A percentile compares a stretch with the other conserved stretches of the same genome.
Conservation (phyloP, 805 yeast genomes). For the Danielozyma ontarioensis region DNA sequence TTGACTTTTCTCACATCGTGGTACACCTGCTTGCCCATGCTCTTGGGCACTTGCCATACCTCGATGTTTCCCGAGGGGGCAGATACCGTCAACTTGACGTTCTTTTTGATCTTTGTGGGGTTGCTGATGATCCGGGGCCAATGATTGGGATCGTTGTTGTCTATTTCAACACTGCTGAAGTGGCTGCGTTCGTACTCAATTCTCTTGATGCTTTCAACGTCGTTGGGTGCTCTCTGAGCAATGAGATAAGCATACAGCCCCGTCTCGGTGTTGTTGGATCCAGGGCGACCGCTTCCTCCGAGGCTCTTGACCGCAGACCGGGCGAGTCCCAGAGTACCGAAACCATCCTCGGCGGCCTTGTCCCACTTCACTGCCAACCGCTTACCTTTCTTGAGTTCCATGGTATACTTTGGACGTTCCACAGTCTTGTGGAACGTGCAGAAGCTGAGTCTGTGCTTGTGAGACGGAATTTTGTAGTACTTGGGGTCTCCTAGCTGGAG, state of each 20-base stretch:
- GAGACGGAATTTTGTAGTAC: constrained; percentile 51
- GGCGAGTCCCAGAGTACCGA: constrained; percentile 41
- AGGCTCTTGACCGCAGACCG: constrained; percentile 28
- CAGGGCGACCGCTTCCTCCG: constrained; percentile 75
- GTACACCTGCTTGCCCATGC: constrained; percentile 66
- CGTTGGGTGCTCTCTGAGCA: constrained; percentile 52
- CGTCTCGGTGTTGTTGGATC: constrained; percentile 63
- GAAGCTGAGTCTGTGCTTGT: constrained; percentile 58
- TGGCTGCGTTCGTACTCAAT: constrained; percentile 35
- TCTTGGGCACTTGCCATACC: constrained; percentile 81
- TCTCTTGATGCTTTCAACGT: constrained; percentile 30
- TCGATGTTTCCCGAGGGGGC: constrained; percentile 76
- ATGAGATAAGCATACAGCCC: constrained; percentile 74
- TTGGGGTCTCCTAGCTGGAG: constrained; percentile 73
- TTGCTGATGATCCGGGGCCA: constrained; percentile 73
- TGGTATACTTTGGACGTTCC: constrained; percentile 69
- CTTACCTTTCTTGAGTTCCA: constrained; percentile 82
- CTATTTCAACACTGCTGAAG: constrained; percentile 12
- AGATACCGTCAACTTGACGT: constrained; percentile 75
- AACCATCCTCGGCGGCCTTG: constrained; percentile 46
- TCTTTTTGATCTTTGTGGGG: constrained; percentile 77
- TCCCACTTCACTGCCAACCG: constrained; percentile 71
- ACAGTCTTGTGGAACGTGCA: constrained; percentile 72
- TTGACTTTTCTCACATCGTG: constrained; percentile 85
- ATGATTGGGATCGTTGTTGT: constrained; percentile 20